Conservation (phyloP, 768 basidiomycete species). For the Paxillus involutus region DNA sequence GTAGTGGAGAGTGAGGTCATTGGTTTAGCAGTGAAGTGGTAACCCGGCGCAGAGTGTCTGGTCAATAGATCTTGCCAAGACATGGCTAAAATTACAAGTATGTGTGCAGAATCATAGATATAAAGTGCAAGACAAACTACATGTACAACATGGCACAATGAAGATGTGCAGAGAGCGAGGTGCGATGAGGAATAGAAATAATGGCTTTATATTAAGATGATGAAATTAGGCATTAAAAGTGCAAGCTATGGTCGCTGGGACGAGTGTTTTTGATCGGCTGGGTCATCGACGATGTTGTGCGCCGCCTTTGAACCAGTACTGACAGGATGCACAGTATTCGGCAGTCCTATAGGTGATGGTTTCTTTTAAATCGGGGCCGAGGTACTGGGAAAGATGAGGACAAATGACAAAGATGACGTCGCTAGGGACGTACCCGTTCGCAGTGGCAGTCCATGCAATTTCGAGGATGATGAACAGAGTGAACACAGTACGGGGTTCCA, state of each 20-base stretch:
- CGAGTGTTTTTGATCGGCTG: background rate
- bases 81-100: background rate
- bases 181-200: slow-evolving; percentile 8
- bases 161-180: slow-evolving; percentile 15
- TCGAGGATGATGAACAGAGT: slow-evolving; percentile 40
- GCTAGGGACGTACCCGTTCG: slow-evolving; percentile 37
- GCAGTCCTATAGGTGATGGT: slow-evolving; percentile 49
- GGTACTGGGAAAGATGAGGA: slow-evolving; percentile 48
- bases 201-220: slow-evolving; percentile 29
- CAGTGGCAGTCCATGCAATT: slow-evolving; percentile 44
- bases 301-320: slow-evolving; percentile 56
- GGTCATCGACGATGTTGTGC: slow-evolving; percentile 38
- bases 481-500: slow-evolving; percentile 35
- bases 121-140: slow-evolving; percentile 8
- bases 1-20: slow-evolving; percentile 85
- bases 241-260: slow-evolving; percentile 2
- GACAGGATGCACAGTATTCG: slow-evolving; percentile 57
- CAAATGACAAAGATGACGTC: background rate
- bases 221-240: slow-evolving; percentile 14
- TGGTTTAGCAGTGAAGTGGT: slow-evolving; percentile 78
- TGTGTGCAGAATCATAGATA: background rate
- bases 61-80: no score
- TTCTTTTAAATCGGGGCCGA: slow-evolving; percentile 70
- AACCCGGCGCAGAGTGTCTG: slow-evolving; percentile 1
- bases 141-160: slow-evolving; percentile 23